Evolutionary conservation across 2,329 filamentous ascomycete species (phyloP), one percentile per base, ranked within the genome.

Genomic region (Corniculantispora saksenae): DNA sequence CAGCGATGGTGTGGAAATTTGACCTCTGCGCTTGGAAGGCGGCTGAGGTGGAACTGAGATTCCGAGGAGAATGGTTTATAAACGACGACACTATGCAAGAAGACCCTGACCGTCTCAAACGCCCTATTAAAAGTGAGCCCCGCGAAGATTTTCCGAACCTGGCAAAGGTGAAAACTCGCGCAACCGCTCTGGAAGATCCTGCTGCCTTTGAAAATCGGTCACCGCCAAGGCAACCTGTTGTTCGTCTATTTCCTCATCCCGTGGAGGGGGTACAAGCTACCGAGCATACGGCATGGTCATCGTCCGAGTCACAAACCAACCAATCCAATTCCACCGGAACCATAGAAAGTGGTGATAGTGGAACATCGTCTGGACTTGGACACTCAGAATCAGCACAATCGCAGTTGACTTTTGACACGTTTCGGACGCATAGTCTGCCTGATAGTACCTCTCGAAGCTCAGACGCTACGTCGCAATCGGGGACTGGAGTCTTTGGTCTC

Each of bases 1-100:
- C 60, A 2, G 25, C 38, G 17, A 10, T 32, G 12, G 54, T 48
- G 1, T 62, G 60, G 60, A 62, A 62, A 32, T 62, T 62, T 15
- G 50, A 55, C 60, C 5, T 32, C 35, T 38, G 38, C 19, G 19
- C 60, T 8, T 62, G 60, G 60, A 40, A 55, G 25, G n/a, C 29
- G 25, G 29, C n/a, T 12, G 40, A 60, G 29, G n/a, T 50, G 17
- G 19, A 38, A 21, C n/a, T 60, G 6, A 21, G 8, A 23, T 50
- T 38, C n/a, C 43, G 23, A 23, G 6, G 15, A 2, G 10, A 23
- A 50, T 58, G 38, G 55, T 45, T 58, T 25, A 12, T 58, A 10
- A n/a, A n/a, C 8, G 15, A 8, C 13, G 25, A 27, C 38, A 15
- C 38, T 17, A 58, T 58, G 17, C 38, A 47, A n/a, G 55, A 45